phyloP scores from a whole-genome alignment of 352 stramenopile species.

The Phytophthora podocarpi region DNA sequence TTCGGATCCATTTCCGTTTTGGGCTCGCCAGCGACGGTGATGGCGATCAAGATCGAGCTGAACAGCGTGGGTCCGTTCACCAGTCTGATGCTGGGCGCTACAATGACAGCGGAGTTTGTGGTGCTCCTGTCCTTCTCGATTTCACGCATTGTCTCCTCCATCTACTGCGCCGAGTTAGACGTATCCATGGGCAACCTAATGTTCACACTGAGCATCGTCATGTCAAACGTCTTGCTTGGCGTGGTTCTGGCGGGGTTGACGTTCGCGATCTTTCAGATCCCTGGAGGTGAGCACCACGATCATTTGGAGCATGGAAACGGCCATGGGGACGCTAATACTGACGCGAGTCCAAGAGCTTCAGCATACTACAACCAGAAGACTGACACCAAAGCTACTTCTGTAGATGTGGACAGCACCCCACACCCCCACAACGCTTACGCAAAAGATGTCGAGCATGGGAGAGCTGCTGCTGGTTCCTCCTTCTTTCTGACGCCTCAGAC shows the following conservation, averaged over 20 bases:
- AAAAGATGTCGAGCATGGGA: slow-evolving; percentile 15
- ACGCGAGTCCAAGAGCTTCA: background rate
- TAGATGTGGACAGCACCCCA: slow-evolving; percentile 46
- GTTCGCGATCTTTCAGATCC: slow-evolving; percentile 68
- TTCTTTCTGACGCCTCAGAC: slow-evolving; percentile 29
- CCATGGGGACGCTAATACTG: background rate
- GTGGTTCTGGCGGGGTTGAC: slow-evolving; percentile 49
- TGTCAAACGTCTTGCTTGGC: slow-evolving; percentile 59
- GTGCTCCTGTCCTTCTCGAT: slow-evolving; percentile 76
- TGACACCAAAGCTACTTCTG: slow-evolving; percentile 12
- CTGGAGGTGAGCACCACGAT: slow-evolving; percentile 24
- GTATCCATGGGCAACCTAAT: slow-evolving; percentile 57
- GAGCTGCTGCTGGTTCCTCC: background rate
- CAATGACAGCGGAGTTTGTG: slow-evolving; percentile 75
- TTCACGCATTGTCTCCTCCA: slow-evolving; percentile 61
- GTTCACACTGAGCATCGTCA: slow-evolving; percentile 60
- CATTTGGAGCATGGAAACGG: slow-evolving; percentile 24
- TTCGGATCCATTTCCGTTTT: slow-evolving; percentile 78
- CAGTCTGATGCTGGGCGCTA: slow-evolving; percentile 73
- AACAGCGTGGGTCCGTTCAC: slow-evolving; percentile 78
- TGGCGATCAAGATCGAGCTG: slow-evolving; percentile 82
- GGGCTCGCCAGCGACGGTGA: slow-evolving; percentile 66
- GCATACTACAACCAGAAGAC: slow-evolving; percentile 26
- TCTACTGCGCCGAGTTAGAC: slow-evolving; percentile 63
- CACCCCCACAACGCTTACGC: slow-evolving; percentile 66